Evolutionary conservation across 306 rosid genomes (phyloP).

Genomic region (Vicia faba): DNA sequence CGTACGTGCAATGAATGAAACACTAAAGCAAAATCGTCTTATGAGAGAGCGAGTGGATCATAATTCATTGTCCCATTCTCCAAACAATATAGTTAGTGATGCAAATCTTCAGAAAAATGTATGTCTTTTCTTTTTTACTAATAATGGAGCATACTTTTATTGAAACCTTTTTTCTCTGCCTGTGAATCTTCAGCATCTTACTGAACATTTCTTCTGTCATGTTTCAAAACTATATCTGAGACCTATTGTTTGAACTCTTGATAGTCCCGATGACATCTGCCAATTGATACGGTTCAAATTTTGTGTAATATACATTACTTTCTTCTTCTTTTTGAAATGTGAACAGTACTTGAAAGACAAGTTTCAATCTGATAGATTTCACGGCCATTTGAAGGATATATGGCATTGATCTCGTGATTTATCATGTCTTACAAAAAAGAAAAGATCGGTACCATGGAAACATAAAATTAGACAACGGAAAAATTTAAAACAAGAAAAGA

Average conservation of each 20-base stretch:
- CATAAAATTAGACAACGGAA: background rate
- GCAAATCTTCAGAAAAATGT: slow-evolving; percentile 48
- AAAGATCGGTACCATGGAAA: background rate
- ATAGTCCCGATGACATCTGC: slow-evolving; percentile 17
- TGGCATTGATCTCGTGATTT: background rate
- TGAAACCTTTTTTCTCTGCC: slow-evolving; percentile 20
- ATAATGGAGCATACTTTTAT: slow-evolving; percentile 33
- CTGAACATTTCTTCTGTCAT: background rate
- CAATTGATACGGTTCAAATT: background rate
- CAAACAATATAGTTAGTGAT: slow-evolving; percentile 43
- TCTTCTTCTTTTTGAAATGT: background rate
- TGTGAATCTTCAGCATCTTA: slow-evolving; percentile 13
- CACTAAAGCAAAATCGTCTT: slow-evolving; percentile 92
- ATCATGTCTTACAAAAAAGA: background rate
- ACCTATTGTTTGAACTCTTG: slow-evolving; percentile 23
- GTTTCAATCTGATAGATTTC: slow-evolving; percentile 4
- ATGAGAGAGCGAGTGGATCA: slow-evolving; percentile 70
- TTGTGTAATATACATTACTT: background rate
- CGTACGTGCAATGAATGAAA: slow-evolving; percentile 97
- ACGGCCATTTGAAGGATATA: slow-evolving; percentile 4
- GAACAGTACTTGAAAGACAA: background rate
- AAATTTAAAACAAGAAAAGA: background rate
- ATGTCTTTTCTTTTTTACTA: slow-evolving; percentile 41
- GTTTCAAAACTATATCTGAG: slow-evolving; percentile 5
- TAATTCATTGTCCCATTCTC: slow-evolving; percentile 58